These are phyloP conservation scores for Didymella keratinophila DNA, from an alignment of 2,329 filamentous ascomycete species.

Conservation along the genomic window DNA sequence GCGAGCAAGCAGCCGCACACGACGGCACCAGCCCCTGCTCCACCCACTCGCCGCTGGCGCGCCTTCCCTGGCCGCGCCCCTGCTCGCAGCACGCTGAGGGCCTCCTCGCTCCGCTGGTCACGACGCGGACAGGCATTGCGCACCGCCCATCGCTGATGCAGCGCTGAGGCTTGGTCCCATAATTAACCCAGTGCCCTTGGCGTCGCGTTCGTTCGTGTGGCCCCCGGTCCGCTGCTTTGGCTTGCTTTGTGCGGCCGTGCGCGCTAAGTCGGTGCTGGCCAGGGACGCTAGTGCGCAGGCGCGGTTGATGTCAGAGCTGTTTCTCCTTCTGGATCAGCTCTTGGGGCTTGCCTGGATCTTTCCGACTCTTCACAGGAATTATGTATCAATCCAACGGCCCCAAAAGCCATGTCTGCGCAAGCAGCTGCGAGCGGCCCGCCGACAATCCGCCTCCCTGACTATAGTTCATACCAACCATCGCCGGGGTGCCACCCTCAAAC, in stretches of 20 bases:
- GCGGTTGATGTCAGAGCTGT: constrained; percentile 50
- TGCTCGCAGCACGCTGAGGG: not conserved
- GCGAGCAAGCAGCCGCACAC: not conserved
- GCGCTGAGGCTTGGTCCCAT: constrained; percentile 30
- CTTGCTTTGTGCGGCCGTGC: constrained; percentile 20
- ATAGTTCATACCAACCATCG: constrained; percentile 19
- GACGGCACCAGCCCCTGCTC: not conserved
- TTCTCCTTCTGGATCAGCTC: constrained; percentile 52
- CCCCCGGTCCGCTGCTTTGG: constrained; percentile 9
- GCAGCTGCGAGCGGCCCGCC: constrained; percentile 38
- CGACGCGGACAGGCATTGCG: constrained; percentile 19
- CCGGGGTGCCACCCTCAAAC: constrained; percentile 9
- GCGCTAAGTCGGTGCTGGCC: constrained; percentile 7
- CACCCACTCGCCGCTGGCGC: not conserved
- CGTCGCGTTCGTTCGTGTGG: constrained; percentile 21
- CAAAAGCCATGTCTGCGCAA: constrained; percentile 47
- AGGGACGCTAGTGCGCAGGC: constrained; percentile 28
- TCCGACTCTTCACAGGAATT: constrained; percentile 50
- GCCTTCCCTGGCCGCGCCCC: not conserved
- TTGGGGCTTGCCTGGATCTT: constrained; percentile 51
- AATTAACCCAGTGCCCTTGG: constrained; percentile 30
- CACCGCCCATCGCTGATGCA: constrained; percentile 17
- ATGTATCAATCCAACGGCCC: constrained; percentile 52
- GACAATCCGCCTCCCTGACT: constrained; percentile 33
- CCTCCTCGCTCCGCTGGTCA: constrained; percentile 11